Evolutionary conservation across 73 alveolate genomes (phyloP).

Genomic region (Paramecium primaurelia): DNA sequence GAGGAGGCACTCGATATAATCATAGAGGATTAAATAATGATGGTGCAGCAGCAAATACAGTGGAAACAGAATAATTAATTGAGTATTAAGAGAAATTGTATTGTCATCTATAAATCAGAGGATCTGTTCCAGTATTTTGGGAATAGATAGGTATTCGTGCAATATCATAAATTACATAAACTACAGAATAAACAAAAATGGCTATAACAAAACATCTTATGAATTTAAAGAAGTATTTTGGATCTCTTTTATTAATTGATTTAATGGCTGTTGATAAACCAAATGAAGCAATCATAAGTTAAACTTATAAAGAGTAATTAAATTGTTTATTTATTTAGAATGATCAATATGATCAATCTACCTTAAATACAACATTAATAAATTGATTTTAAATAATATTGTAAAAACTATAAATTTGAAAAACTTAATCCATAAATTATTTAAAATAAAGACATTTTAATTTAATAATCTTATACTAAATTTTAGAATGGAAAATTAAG

Average conservation of each 20-base stretch:
- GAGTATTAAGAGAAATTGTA: constrained; percentile 37
- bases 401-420: constrained; percentile 50
- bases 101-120: constrained; percentile 81
- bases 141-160: constrained; percentile 72
- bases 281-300: constrained; percentile 23
- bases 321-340: neutral
- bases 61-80: constrained; percentile 94
- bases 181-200: neutral
- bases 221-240: constrained; percentile 44
- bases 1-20: constrained; percentile 97
- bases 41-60: constrained; percentile 95
- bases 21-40: constrained; percentile 97
- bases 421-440: constrained; percentile 35
- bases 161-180: constrained; percentile 25
- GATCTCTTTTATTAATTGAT: constrained; percentile 17
- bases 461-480: constrained; percentile 19
- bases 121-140: constrained; percentile 92
- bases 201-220: neutral
- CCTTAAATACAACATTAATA: neutral
- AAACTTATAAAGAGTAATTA: constrained; percentile 32
- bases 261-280: constrained; percentile 50
- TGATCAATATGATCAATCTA: neutral
- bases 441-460: neutral
- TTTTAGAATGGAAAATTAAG: neutral
- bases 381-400: constrained; percentile 48